Evolutionary conservation across 2,329 filamentous ascomycete genomes (phyloP), one percentile per base, ranked within the genome.

Genomic region (Coleophoma crateriformis): DNA sequence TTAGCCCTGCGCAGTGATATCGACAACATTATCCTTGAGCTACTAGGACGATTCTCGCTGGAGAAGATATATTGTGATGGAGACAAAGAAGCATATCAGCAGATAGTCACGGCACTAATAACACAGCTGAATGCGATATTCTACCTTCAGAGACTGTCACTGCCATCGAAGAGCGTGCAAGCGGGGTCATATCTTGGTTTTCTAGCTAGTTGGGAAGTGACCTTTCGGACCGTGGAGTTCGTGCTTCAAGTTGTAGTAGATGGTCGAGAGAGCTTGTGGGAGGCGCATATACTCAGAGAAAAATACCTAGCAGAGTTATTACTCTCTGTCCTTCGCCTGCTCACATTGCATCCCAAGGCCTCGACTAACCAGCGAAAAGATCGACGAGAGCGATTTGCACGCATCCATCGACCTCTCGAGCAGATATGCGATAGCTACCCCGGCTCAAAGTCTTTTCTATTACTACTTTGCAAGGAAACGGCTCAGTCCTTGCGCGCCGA

Each of bases 21-120:
- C 50, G 69, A 72, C 54, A 66, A 67, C 56, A 67, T 72, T 44
- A 62, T 72, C 37, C 51, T 69, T 11, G 68, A 71, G 56, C 58
- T 71, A n/a, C 61, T 72, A 8, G 69, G 69, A 22, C 61, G 63
- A n/a, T 72, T 72, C 54, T 68, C 68, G 8, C 59, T 72, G 15
- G 69, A 72, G 49, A 70, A 64, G 53, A 66, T 72, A 34, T 71
- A 72, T 50, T 58, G 66, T 8, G 62, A 67, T 17, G 53, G 58
- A 20, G 60, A 65, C 44, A 63, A 65, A 20, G 61, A 64, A 22
- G 57, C 58, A 3, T 70, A 71, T 54, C 68, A 71, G 49, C 58
- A 60, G 27, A 54, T 69, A 34, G 61, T 71, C 15, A 63, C 66
- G 33, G 60, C 58, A 14, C 56, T 71, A 40, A 60, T 71, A 6